Evolutionary conservation across 1,284 basidiomycete genomes (phyloP).

Genomic region (Melampsora larici-populina): DNA sequence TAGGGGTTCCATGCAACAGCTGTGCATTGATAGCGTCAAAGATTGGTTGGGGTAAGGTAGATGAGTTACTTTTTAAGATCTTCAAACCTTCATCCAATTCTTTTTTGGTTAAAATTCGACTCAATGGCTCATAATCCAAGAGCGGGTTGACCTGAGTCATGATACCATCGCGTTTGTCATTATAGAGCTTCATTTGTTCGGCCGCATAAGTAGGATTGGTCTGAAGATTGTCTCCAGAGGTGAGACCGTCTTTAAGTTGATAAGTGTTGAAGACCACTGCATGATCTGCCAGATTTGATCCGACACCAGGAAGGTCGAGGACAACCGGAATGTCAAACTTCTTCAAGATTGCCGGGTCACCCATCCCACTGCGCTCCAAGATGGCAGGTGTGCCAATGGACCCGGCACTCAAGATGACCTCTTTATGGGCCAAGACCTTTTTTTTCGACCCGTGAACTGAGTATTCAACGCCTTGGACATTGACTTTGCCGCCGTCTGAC

Average conservation of each 20-base stretch:
- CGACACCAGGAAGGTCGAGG: constrained; percentile 46
- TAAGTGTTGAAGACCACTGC: constrained; percentile 20
- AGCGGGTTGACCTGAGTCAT: constrained; percentile 17
- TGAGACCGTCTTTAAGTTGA: constrained; percentile 11
- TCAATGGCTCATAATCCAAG: constrained; percentile 25
- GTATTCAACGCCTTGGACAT: constrained; percentile 29
- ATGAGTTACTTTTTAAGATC: constrained; percentile 13
- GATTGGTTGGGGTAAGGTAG: not conserved
- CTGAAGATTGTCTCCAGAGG: constrained; percentile 27
- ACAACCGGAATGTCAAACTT: constrained; percentile 42
- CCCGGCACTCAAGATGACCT: constrained; percentile 48
- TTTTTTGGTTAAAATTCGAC: constrained; percentile 1
- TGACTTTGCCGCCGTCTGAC: not conserved
- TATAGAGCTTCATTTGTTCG: constrained; percentile 19
- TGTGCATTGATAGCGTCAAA: too few relatives aligned
- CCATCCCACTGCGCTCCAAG: constrained; percentile 50
- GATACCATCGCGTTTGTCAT: constrained; percentile 10
- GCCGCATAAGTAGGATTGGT: constrained; percentile 15
- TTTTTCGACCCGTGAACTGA: not conserved
- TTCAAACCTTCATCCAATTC: constrained; percentile 28
- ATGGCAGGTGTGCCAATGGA: constrained; percentile 50
- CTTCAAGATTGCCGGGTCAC: constrained; percentile 44
- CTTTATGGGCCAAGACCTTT: constrained; percentile 45
- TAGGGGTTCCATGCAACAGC: constrained; percentile 1
- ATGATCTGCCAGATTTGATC: too few relatives aligned